These are phyloP conservation scores for Dimargaris verticillata DNA, from an alignment of 192 early-diverging fungal species.

Conservation along the genomic window DNA sequence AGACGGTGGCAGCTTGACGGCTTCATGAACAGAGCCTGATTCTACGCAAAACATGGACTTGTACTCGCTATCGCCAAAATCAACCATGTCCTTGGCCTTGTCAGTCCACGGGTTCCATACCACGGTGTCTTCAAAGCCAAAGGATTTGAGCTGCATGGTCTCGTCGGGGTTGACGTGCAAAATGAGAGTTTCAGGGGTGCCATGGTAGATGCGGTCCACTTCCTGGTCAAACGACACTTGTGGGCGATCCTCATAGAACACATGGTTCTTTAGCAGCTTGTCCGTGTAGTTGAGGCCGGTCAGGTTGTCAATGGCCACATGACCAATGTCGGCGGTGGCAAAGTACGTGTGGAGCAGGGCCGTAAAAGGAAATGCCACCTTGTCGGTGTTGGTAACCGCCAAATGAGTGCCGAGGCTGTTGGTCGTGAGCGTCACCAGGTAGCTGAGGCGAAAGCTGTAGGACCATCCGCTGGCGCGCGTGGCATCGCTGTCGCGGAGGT, in stretches of 20 bases:
- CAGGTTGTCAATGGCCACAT: constrained; percentile 46
- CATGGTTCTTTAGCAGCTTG: constrained; percentile 39
- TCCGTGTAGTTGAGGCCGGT: constrained; percentile 45
- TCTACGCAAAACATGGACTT: constrained; percentile 84
- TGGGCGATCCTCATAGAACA: constrained; percentile 26
- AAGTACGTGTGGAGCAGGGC: constrained; percentile 90
- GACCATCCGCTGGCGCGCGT: constrained; percentile 31
- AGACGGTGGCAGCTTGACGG: constrained; percentile 44
- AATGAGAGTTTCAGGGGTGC: constrained; percentile 31
- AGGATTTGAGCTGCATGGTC: constrained; percentile 15
- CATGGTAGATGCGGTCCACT: constrained; percentile 72
- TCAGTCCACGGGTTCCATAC: constrained; percentile 96
- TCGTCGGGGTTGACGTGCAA: constrained; percentile 13
- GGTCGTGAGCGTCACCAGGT: constrained; percentile 61
- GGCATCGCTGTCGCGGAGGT: constrained; percentile 20
- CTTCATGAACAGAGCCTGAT: constrained; percentile 51
- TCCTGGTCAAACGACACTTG: constrained; percentile 44
- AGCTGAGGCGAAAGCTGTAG: constrained; percentile 56
- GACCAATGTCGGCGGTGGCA: constrained; percentile 41
- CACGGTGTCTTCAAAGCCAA: constrained; percentile 39
- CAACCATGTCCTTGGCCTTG: constrained; percentile 73
- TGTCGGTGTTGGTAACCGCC: constrained; percentile 58
- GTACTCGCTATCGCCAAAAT: constrained; percentile 81
- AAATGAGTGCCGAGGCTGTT: constrained; percentile 57
- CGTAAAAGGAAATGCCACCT: constrained; percentile 59